A percentile compares a stretch with the other conserved stretches of the same genome.
phyloP scores from a whole-genome alignment of 305 asterid species.

The Fraxinus sp. region DNA sequence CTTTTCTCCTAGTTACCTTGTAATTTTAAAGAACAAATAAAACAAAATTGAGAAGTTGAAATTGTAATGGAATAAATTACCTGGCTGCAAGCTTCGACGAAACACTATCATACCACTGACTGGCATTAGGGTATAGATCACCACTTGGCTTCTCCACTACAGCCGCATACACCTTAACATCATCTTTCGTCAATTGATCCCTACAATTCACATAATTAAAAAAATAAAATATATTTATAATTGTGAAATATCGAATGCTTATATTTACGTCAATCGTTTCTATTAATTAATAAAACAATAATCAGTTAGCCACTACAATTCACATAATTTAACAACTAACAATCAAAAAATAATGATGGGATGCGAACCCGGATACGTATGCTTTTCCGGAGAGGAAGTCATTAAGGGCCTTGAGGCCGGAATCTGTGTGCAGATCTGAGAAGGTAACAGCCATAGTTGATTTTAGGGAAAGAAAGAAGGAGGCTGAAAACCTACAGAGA shows the following conservation, averaged over 20 bases:
- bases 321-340: not conserved
- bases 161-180: constrained; percentile 69
- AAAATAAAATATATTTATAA: not conserved
- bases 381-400: constrained; percentile 66
- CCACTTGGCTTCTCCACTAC: constrained; percentile 53
- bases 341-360: not conserved
- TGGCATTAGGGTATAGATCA: constrained; percentile 68
- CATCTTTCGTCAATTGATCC: constrained; percentile 64
- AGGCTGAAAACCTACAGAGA: not conserved
- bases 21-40: not conserved
- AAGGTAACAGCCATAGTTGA: constrained; percentile 67
- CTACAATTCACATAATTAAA: constrained; percentile 33
- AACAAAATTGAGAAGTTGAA: not conserved
- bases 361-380: constrained; percentile 62
- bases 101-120: constrained; percentile 72
- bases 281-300: not conserved
- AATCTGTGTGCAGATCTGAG: constrained; percentile 71
- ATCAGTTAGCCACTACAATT: not conserved
- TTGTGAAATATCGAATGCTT: not conserved
- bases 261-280: not conserved
- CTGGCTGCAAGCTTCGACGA: constrained; percentile 58
- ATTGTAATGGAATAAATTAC: constrained; percentile 28
- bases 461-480: constrained; percentile 3
- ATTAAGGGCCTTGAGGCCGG: constrained; percentile 77
- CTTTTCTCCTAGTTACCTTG: not conserved